Evolutionary conservation across 2,329 filamentous ascomycete genomes (phyloP).

Genomic region (Stachybotrys chlorohalonatus): DNA sequence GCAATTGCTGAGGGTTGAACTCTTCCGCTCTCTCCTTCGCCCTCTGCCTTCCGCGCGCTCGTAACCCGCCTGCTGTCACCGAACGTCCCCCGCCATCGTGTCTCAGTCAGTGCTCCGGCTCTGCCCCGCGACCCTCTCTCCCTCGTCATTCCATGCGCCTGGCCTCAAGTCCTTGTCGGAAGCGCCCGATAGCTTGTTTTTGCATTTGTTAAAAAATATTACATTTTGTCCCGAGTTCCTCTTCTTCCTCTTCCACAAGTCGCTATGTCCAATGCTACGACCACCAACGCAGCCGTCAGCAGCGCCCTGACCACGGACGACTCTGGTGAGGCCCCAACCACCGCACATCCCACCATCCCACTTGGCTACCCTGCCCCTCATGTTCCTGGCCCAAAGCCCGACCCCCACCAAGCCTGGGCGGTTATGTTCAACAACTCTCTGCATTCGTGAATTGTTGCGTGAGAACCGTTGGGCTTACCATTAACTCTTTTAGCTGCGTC

Average conservation of each 20-base stretch:
- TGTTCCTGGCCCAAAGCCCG: constrained; percentile 15
- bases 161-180: constrained; percentile 6
- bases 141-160: constrained; percentile 1
- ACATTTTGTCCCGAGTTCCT: constrained; percentile 4
- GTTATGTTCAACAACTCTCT: constrained; percentile 9
- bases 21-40: neutral
- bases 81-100: constrained; percentile 1
- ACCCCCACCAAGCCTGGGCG: constrained; percentile 6
- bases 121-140: neutral
- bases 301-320: constrained; percentile 21
- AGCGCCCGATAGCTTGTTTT: constrained; percentile 7
- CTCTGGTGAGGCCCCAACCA: constrained; percentile 26
- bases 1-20: neutral
- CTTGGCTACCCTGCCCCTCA: constrained; percentile 20
- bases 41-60: neutral
- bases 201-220: constrained; percentile 11
- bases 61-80: neutral
- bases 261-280: constrained; percentile 26
- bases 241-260: neutral
- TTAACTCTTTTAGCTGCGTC: constrained; percentile 24
- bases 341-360: constrained; percentile 10
- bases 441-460: neutral
- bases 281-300: constrained; percentile 17
- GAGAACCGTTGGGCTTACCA: neutral
- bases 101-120: neutral